A percentile compares a stretch with the other conserved stretches of the same genome.
These are phyloP conservation scores for Didymella segeticola DNA, from an alignment of 2,329 filamentous ascomycete genomes.

Conservation along the genomic window DNA sequence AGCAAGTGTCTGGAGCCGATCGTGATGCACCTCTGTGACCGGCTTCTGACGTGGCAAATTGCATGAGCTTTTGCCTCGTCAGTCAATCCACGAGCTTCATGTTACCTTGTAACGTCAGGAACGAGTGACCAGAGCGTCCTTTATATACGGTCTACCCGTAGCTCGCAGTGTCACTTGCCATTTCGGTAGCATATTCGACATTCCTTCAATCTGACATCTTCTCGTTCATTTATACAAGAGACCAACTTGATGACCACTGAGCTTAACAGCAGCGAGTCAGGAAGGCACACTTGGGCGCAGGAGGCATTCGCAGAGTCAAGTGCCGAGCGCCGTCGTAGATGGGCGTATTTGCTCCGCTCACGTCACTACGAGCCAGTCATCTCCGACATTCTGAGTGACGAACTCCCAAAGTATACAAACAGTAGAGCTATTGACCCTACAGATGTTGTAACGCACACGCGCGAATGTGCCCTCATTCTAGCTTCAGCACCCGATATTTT, in stretches of 20 bases:
- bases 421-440: conserved; percentile 22
- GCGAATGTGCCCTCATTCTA: conserved; percentile 38
- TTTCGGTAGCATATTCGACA: not conserved
- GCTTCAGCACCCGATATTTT: conserved; percentile 35
- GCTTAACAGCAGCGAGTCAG: not conserved
- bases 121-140: not conserved
- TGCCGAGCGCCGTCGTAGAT: conserved; percentile 20
- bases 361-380: conserved; percentile 34
- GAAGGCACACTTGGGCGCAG: no score
- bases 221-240: not conserved
- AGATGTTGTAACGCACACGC: conserved; percentile 19
- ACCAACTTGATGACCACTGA: not conserved
- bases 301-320: conserved; percentile 15
- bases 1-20: not conserved
- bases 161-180: not conserved
- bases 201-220: not conserved
- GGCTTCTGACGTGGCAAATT: not conserved
- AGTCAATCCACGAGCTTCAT: not conserved
- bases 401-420: conserved; percentile 33
- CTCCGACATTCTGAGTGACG: conserved; percentile 29
- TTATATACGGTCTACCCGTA: not conserved
- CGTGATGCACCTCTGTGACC: not conserved
- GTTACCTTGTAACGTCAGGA: not conserved
- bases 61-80: not conserved
- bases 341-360: conserved; percentile 23